Base-by-base conservation (phyloP, 148 eudicot genomes). In the Camellia granthamiana region DNA sequence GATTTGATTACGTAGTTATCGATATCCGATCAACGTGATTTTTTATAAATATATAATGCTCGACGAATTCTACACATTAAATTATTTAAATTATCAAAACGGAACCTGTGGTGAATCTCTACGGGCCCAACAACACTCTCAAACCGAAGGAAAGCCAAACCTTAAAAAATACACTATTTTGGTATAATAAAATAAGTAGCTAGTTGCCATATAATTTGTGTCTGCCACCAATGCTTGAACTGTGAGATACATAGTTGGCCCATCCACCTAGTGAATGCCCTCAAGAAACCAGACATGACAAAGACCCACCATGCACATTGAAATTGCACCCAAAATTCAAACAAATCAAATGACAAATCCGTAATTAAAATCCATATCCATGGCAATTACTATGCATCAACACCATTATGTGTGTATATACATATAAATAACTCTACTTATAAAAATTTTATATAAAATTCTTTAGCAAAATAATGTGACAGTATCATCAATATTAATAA, bases 331-430 rank as follows among this genome's bases (percentile, higher is more conserved):
- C 23, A 60, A 59, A 75, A 42, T 38, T n/a, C 72, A 52, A 14
- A 15, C 72, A 38, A 14, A 47, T 38, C 30, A 12, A 60, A 11
- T 52, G 55, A 18, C n/a, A 67, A 38, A 67, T 18, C 61, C 18
- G 80, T 66, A 49, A 77, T 51, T 77, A 77, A 66, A 23, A 6
- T 44, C n/a, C 59, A 77, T 61, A 60, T 44, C 61, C 46, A 55
- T 19, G 72, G 30, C 71, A 38, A 59, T 23, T 16, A 13, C 10
- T 51, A 4, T 43, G 42, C 3, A 23, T 56, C 19, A 18, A 38
- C 49, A 65, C 21, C 21, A 44, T 65, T 58, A 77, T 62, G 42
- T 51, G 18, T 21, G 30, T 18, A 18, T 18, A 2, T 14, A 12
- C 12, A 3, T 61, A 43, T 49, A 42, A 11, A 14, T 42, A n/a